These are phyloP conservation scores for Trichophyton simii DNA, from an alignment of 2,329 filamentous ascomycete species.

Conservation along the genomic window DNA sequence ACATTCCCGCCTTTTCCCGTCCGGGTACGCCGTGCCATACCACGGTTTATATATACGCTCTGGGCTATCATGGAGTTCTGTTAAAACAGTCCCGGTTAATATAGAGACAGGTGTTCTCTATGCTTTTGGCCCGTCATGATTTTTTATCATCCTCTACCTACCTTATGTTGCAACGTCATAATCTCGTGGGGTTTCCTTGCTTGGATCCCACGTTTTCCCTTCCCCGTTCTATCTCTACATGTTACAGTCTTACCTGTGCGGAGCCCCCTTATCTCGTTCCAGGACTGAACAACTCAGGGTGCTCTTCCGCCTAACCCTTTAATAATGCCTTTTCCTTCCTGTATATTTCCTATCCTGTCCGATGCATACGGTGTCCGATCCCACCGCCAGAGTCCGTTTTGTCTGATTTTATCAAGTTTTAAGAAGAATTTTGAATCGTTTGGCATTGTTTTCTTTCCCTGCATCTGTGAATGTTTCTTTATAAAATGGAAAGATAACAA, in stretches of 20 bases:
- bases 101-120: not conserved
- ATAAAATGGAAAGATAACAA: not conserved
- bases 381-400: not conserved
- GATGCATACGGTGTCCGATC: not conserved
- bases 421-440: not conserved
- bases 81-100: not conserved
- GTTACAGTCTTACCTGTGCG: not conserved
- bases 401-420: not conserved
- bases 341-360: not conserved
- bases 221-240: not conserved
- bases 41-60: not conserved
- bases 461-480: not conserved
- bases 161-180: slow-evolving; percentile 4
- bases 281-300: not conserved
- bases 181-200: not conserved
- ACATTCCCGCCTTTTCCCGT: not conserved
- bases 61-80: not conserved
- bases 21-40: not conserved
- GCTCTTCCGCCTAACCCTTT: slow-evolving; percentile 1
- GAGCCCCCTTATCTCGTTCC: not conserved
- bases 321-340: slow-evolving; percentile 1
- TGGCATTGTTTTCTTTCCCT: not conserved
- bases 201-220: not conserved
- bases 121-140: not conserved
- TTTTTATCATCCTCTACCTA: not conserved